These are phyloP conservation scores for Corymbia citriodora DNA, from an alignment of 441 rosid genomes.

Conservation along the genomic window DNA sequence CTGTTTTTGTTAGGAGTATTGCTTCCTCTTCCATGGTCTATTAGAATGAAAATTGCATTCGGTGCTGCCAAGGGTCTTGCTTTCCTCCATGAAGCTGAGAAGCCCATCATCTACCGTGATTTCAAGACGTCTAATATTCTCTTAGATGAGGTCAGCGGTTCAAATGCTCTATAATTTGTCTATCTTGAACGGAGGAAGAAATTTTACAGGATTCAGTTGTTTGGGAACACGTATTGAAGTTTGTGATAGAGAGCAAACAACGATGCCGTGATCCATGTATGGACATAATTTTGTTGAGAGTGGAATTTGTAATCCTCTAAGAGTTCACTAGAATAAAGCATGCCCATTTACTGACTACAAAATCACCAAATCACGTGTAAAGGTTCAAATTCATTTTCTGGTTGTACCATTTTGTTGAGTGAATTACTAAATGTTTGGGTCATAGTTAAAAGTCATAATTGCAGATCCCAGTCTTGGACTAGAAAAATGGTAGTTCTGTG, in stretches of 20 bases:
- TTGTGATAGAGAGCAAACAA: neutral
- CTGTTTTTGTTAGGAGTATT: slow-evolving; percentile 34
- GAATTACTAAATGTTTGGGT: neutral
- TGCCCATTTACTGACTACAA: neutral
- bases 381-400: neutral
- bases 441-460: neutral
- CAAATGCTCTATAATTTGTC: neutral
- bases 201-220: neutral
- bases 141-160: slow-evolving; percentile 42
- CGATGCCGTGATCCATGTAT: neutral
- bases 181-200: neutral
- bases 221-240: neutral
- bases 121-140: slow-evolving; percentile 72
- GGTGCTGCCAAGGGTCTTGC: slow-evolving; percentile 84
- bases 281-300: neutral
- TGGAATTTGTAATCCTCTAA: neutral
- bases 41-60: slow-evolving; percentile 62
- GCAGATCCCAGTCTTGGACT: neutral
- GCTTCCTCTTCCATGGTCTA: slow-evolving; percentile 64
- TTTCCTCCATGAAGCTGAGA: slow-evolving; percentile 67
- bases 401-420: neutral
- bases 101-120: slow-evolving; percentile 71
- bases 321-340: neutral
- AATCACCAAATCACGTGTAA: neutral
- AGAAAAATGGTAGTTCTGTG: neutral